Evolutionary conservation across 163 green algal genomes (phyloP).

Genomic region (Scenedesmus sp.): DNA sequence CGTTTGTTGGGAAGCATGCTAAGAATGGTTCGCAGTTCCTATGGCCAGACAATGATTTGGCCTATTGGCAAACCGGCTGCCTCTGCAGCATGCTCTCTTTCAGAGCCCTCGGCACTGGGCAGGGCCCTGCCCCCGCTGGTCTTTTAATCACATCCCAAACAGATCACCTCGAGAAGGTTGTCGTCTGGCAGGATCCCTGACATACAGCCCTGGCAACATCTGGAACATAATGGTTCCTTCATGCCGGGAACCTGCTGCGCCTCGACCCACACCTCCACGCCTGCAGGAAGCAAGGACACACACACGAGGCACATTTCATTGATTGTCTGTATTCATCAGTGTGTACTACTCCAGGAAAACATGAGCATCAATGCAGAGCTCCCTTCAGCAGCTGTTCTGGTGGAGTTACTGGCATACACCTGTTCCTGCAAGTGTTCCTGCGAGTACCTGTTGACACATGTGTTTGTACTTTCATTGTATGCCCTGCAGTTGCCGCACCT

Average conservation of each 20-base stretch:
- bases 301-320: neutral
- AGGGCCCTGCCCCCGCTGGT: no score
- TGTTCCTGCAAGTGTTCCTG: neutral
- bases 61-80: no score
- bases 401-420: neutral
- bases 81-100: no score
- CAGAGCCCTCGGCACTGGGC: no score
- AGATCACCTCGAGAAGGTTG: neutral
- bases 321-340: neutral
- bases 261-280: neutral
- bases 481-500: neutral
- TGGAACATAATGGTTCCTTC: neutral
- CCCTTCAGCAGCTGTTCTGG: no score
- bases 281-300: neutral
- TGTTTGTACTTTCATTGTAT: no score
- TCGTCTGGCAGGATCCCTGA: neutral
- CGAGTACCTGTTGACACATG: neutral
- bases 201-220: neutral
- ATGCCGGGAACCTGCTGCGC: neutral
- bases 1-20: no score
- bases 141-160: neutral
- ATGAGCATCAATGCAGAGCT: neutral
- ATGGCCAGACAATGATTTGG: no score
- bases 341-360: no score
- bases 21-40: no score